Conservation (phyloP, 176 grass and related monocot genomes). For the Raddia distichophylla region DNA sequence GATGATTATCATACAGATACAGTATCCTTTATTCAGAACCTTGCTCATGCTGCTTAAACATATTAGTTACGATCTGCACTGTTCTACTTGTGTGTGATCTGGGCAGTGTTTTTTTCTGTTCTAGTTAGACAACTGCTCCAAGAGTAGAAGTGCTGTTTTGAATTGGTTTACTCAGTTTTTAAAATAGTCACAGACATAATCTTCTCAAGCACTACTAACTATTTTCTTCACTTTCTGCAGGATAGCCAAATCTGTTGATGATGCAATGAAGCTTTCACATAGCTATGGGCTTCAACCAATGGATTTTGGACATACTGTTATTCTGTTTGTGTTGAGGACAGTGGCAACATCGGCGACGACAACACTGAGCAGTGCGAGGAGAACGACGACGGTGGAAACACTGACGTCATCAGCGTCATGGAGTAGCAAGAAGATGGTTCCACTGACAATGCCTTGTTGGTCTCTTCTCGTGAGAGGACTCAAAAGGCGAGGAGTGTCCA, state of each 20-base stretch:
- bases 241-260: conserved; percentile 66
- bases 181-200: not conserved
- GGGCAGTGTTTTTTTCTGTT: conserved; percentile 1
- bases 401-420: too few species aligned
- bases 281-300: conserved; percentile 61
- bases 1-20: not conserved
- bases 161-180: conserved; percentile 11
- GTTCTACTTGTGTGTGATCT: not conserved
- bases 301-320: conserved; percentile 71
- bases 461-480: too few species aligned
- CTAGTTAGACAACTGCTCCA: not conserved
- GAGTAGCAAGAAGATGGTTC: too few species aligned
- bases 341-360: too few species aligned
- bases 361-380: too few species aligned
- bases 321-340: too few species aligned
- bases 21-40: not conserved
- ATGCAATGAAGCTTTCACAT: conserved; percentile 73
- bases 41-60: not conserved
- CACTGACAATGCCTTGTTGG: too few species aligned
- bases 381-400: too few species aligned
- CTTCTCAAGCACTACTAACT: conserved; percentile 26
- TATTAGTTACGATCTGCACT: not conserved
- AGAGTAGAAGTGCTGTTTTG: not conserved
- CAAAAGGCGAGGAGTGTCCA: too few species aligned
- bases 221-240: conserved; percentile 51